These are phyloP conservation scores for Hypomontagnella monticulosa DNA, from an alignment of 495 filamentous ascomycete genomes.

Conservation along the genomic window DNA sequence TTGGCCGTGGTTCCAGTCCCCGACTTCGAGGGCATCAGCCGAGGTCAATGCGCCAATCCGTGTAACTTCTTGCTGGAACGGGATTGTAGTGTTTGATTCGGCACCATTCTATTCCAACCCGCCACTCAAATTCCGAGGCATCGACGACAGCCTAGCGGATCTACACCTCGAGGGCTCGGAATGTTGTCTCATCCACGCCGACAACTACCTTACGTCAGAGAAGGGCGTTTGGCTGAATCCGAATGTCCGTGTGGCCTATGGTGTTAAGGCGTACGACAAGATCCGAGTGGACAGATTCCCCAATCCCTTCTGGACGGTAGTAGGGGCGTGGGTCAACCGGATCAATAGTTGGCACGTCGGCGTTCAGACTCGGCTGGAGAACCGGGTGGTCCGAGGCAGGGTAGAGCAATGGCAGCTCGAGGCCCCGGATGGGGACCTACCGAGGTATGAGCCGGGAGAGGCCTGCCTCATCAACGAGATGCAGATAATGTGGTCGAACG, in stretches of 20 bases:
- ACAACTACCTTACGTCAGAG: conserved; percentile 65
- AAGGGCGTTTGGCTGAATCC: conserved; percentile 82
- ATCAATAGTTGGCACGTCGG: conserved; percentile 60
- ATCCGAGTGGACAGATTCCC: conserved; percentile 54
- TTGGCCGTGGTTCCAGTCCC: conserved; percentile 81
- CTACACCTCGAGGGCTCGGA: conserved; percentile 80
- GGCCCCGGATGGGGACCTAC: conserved; percentile 40
- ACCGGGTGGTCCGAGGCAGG: conserved; percentile 49
- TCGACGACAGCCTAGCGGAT: conserved; percentile 72
- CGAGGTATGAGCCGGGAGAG: conserved; percentile 63
- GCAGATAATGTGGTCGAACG: conserved; percentile 78
- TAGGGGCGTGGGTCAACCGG: conserved; percentile 66
- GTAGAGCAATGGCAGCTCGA: conserved; percentile 54
- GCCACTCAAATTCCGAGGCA: conserved; percentile 73
- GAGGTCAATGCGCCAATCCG: conserved; percentile 66
- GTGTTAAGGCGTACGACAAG: conserved; percentile 63
- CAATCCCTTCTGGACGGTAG: conserved; percentile 43
- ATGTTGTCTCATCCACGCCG: conserved; percentile 84
- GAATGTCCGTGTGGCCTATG: conserved; percentile 79
- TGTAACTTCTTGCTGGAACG: conserved; percentile 86
- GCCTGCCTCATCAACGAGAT: conserved; percentile 84
- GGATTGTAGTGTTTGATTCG: conserved; percentile 63
- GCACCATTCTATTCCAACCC: conserved; percentile 64
- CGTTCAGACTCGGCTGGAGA: conserved; percentile 50
- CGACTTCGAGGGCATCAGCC: conserved; percentile 67